A percentile compares a stretch with the other conserved stretches of the same genome.
Conservation (phyloP, 2,329 filamentous ascomycete genomes). For the Botrytis elliptica region DNA sequence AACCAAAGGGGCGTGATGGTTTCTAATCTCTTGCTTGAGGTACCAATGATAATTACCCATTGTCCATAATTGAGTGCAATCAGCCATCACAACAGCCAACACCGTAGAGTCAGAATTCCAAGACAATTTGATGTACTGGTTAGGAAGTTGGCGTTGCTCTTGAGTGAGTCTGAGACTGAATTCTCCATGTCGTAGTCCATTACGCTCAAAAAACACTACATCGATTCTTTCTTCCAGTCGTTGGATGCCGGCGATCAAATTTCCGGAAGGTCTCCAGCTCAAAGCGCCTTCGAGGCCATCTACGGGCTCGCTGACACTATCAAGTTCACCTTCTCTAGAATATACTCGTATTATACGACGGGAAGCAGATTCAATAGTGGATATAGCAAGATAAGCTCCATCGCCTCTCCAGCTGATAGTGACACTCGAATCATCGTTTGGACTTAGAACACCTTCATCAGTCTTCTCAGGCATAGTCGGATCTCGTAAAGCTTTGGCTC, state of each 20-base stretch:
- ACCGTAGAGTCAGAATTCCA: slow-evolving; percentile 96
- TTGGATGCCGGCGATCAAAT: slow-evolving; percentile 85
- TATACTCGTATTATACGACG: slow-evolving; percentile 86
- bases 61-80: slow-evolving; percentile 89
- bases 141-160: slow-evolving; percentile 55
- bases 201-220: slow-evolving; percentile 93
- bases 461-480: slow-evolving; percentile 92
- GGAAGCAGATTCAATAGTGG: slow-evolving; percentile 65
- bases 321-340: slow-evolving; percentile 83
- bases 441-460: slow-evolving; percentile 76
- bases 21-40: slow-evolving; percentile 80
- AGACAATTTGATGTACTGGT: slow-evolving; percentile 61
- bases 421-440: slow-evolving; percentile 67
- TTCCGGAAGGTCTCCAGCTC: slow-evolving; percentile 89
- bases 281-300: slow-evolving; percentile 84
- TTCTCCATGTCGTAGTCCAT: slow-evolving; percentile 93
- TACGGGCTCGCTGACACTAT: slow-evolving; percentile 92
- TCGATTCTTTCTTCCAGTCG: slow-evolving; percentile 67
- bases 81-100: slow-evolving; percentile 72
- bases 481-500: slow-evolving; percentile 82
- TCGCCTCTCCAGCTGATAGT: slow-evolving; percentile 93
- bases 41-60: slow-evolving; percentile 99
- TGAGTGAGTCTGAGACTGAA: slow-evolving; percentile 73
- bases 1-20: slow-evolving; percentile 42
- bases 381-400: slow-evolving; percentile 86